A percentile compares a stretch with the other conserved stretches of the same genome.
These are phyloP conservation scores for Tetracentron sinense DNA, from an alignment of 164 flowering plant genomes.

Conservation along the genomic window DNA sequence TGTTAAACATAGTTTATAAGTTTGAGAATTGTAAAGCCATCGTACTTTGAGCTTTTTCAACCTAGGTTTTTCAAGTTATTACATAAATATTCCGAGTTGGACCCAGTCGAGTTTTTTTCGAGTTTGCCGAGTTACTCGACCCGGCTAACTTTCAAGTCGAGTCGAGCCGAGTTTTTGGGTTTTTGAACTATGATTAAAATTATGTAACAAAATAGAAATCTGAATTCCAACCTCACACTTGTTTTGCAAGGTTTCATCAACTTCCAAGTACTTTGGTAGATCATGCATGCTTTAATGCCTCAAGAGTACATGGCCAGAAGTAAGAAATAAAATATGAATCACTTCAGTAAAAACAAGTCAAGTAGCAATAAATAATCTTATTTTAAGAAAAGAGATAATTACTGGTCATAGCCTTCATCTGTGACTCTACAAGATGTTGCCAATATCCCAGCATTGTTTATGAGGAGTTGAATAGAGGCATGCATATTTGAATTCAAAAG, in stretches of 20 bases:
- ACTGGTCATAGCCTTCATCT: constrained; percentile 76
- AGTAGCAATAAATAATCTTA: not conserved
- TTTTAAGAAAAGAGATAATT: constrained; percentile 23
- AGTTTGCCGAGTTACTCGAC: no score
- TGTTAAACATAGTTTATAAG: no score
- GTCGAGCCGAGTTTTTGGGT: no score
- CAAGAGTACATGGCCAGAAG: not conserved
- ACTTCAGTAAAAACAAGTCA: not conserved
- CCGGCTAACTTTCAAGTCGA: no score
- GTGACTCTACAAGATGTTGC: constrained; percentile 66
- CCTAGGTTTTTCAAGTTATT: no score
- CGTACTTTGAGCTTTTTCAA: no score
- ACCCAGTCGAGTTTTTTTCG: no score
- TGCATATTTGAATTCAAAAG: constrained; percentile 61
- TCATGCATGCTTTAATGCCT: not conserved
- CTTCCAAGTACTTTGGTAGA: not conserved
- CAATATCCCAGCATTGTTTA: constrained; percentile 92
- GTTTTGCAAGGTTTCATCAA: not conserved
- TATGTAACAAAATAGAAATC: not conserved
- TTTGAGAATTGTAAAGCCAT: no score
- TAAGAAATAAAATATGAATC: constrained; percentile 1
- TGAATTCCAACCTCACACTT: not conserved
- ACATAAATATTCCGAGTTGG: no score
- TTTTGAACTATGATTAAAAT: no score
- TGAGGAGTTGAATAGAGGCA: constrained; percentile 71